Evolutionary conservation across 73 alveolate genomes (phyloP), one percentile per base, ranked within the genome.

Genomic region (Paramecium biaurelia): DNA sequence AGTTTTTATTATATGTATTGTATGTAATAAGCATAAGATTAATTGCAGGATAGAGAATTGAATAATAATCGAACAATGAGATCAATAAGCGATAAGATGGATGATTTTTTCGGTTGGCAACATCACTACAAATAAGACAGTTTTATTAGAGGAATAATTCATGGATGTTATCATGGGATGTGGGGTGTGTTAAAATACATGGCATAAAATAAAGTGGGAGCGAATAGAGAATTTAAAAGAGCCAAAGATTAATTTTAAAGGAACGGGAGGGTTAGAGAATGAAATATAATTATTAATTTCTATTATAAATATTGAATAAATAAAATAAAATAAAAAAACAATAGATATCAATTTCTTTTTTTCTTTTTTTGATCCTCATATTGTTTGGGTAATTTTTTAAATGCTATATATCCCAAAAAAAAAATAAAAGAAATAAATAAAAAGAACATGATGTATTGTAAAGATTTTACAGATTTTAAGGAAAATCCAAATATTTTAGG

Each of bases 401-500:
- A 63, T 63, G 84, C 86, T 28, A 72, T 38, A 72, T 72, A 72
- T 35, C 56, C 86, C 38, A 72, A 72, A 20, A 35, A 72, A 2
- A 32, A 14, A 72, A 72, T 72, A 21, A 72, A 72, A 28, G 59
- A 32, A 14, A 72, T 38, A 37, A 72, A 72, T 4, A 32, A 10
- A 30, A 72, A 72, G 86, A 72, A 72, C 86, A 72, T 72, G 1
- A 72, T 35, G 34, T 72, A 72, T 72, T 72, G 63, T 20, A 72
- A 72, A 15, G 56, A 72, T 72, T 72, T 72, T 9, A 32, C 58
- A 0, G 86, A 72, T 72, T 72, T 79, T 45, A 79, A 23, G 9
- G 90, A 79, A 41, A 79, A 79, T 21, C 90, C 90, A 47, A 79
- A 79, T 42, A 79, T 28, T 45, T 79, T 79, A 41, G 90, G 90